phyloP scores from a whole-genome alignment of 257 asterid genomes.

The Handroanthus guayacan region DNA sequence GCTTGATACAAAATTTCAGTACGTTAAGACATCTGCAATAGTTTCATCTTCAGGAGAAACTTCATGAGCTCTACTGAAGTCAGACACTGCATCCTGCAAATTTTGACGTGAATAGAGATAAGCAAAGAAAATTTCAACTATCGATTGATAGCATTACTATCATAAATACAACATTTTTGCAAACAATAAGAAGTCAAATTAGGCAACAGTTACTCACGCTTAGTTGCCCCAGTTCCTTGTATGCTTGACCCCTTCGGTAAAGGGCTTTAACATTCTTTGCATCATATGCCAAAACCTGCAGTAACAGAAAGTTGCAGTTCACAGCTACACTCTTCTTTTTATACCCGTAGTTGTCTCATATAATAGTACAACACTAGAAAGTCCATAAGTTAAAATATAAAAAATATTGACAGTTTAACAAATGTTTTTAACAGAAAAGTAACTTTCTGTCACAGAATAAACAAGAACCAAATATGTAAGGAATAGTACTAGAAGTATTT shows the following conservation, averaged over 20 bases:
- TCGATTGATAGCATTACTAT: conserved; percentile 25
- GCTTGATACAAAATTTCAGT: conserved; percentile 31
- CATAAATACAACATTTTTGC: conserved; percentile 30
- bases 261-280: conserved; percentile 83
- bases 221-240: conserved; percentile 72
- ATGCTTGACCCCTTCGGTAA: conserved; percentile 95
- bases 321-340: too few relatives aligned
- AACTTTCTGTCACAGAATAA: conserved; percentile 29
- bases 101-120: conserved; percentile 31
- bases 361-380: too few relatives aligned
- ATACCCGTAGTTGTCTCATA: too few relatives aligned
- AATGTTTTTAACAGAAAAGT: conserved; percentile 23
- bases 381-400: too few relatives aligned
- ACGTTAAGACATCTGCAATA: conserved; percentile 87
- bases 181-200: conserved; percentile 28
- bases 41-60: conserved; percentile 93
- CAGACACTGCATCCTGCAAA: conserved; percentile 83
- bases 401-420: conserved; percentile 3
- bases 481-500: conserved; percentile 20
- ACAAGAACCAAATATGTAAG: neutral
- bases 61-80: conserved; percentile 83
- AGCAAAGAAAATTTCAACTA: conserved; percentile 21
- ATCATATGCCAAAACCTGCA: conserved; percentile 82
- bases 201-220: conserved; percentile 60
- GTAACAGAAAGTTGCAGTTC: conserved; percentile 34